phyloP scores from a whole-genome alignment of 2,329 filamentous ascomycete genomes.

The Emericellopsis atlantica region DNA sequence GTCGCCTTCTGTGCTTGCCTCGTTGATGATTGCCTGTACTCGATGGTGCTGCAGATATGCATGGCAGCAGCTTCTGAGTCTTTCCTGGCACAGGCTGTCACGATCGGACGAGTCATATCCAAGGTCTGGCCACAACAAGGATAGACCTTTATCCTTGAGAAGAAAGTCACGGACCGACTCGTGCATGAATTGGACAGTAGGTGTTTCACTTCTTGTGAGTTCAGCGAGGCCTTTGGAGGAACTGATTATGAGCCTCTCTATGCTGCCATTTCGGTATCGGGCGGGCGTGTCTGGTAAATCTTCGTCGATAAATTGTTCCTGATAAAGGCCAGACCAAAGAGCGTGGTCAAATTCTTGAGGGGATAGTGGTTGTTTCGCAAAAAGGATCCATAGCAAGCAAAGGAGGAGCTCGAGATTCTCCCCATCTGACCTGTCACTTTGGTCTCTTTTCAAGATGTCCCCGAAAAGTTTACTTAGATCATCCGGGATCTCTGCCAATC shows the following conservation, averaged over 20 bases:
- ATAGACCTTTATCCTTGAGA: constrained; percentile 18
- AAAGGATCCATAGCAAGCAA: constrained; percentile 40
- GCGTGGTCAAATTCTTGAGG: constrained; percentile 31
- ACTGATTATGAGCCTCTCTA: constrained; percentile 20
- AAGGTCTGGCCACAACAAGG: constrained; percentile 17
- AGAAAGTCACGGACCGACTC: constrained; percentile 36
- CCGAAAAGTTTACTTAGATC: constrained; percentile 33
- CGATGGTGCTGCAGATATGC: constrained; percentile 18
- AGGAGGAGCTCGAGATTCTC: constrained; percentile 17
- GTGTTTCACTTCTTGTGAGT: constrained; percentile 14
- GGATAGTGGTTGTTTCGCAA: constrained; percentile 26
- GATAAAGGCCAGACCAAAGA: constrained; percentile 13
- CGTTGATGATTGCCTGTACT: neutral
- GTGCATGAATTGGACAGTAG: constrained; percentile 38
- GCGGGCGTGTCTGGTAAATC: constrained; percentile 9
- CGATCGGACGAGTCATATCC: constrained; percentile 11
- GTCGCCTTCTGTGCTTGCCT: constrained; percentile 4
- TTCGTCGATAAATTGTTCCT: constrained; percentile 9
- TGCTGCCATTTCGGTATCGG: constrained; percentile 3
- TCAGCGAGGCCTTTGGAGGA: constrained; percentile 39
- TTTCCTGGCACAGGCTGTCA: constrained; percentile 23
- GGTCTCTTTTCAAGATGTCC: constrained; percentile 34
- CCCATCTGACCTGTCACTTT: neutral
- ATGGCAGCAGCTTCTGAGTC: constrained; percentile 28
- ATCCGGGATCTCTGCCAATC: constrained; percentile 19